phyloP scores from a whole-genome alignment of 1,284 basidiomycete species.

The Sparassis latifolia region DNA sequence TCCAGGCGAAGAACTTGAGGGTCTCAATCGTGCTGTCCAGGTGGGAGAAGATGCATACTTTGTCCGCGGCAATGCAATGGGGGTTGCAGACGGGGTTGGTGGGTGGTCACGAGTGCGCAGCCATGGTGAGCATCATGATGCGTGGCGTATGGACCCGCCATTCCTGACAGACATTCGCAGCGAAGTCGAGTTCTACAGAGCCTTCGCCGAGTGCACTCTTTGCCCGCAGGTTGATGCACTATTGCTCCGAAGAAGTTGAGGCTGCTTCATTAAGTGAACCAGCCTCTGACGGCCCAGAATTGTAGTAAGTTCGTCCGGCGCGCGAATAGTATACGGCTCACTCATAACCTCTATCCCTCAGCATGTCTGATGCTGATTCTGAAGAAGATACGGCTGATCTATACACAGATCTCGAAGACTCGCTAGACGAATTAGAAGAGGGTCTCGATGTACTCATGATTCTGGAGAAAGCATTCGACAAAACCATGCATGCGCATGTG shows the following conservation, averaged over 20 bases:
- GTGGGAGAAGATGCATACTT: conserved; percentile 89
- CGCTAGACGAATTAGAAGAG: conserved; percentile 57
- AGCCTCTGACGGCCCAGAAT: neutral
- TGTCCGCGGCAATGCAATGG: conserved; percentile 74
- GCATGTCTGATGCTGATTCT: neutral
- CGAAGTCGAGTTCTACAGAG: conserved; percentile 13
- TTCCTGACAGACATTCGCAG: conserved; percentile 18
- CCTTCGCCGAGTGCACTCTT: conserved; percentile 72
- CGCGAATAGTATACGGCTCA: too few relatives aligned
- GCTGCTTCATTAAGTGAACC: conserved; percentile 9
- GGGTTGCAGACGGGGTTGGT: conserved; percentile 86
- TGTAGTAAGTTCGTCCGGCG: neutral
- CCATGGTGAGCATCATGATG: neutral
- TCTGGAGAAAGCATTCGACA: conserved; percentile 60
- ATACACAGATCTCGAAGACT: conserved; percentile 38
- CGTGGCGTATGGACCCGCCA: neutral
- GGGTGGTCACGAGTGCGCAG: conserved; percentile 59
- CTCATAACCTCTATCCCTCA: neutral
- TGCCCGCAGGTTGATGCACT: conserved; percentile 83
- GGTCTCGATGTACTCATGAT: conserved; percentile 61
- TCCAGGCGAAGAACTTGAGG: conserved; percentile 18
- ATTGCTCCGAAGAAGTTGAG: conserved; percentile 53
- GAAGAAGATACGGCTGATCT: conserved; percentile 17
- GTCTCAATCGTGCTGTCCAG: conserved; percentile 52
- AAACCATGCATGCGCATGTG: conserved; percentile 55